A percentile compares a stretch with the other conserved stretches of the same genome.
These are phyloP conservation scores for Cryptococcus sp. DNA, from an alignment of 1,284 basidiomycete genomes.

Conservation along the genomic window DNA sequence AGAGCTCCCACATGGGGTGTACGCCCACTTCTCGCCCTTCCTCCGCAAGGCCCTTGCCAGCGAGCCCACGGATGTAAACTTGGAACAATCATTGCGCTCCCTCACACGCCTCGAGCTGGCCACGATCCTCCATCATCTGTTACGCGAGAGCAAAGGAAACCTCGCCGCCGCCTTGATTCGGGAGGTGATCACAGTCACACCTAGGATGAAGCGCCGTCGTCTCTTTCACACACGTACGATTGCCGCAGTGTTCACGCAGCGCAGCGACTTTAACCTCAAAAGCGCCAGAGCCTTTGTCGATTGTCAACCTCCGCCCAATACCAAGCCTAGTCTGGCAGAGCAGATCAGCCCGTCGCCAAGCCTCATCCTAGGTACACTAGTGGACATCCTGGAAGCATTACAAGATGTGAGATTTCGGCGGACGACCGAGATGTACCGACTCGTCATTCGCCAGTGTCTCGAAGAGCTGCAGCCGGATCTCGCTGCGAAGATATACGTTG, in stretches of 20 bases:
- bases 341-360: slow-evolving; percentile 12
- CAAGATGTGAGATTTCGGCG: slow-evolving; percentile 38
- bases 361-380: slow-evolving; percentile 13
- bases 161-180: slow-evolving; percentile 16
- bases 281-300: not conserved
- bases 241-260: slow-evolving; percentile 5
- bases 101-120: slow-evolving; percentile 32
- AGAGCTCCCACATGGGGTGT: not conserved
- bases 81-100: not conserved
- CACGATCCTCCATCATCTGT: slow-evolving; percentile 32
- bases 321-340: slow-evolving; percentile 21
- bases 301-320: not conserved
- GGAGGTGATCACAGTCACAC: slow-evolving; percentile 4
- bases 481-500: slow-evolving; percentile 50
- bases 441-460: slow-evolving; percentile 33
- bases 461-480: slow-evolving; percentile 35
- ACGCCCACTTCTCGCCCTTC: slow-evolving; percentile 15
- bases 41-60: not conserved
- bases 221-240: slow-evolving; percentile 11
- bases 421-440: slow-evolving; percentile 32
- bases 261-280: slow-evolving; percentile 4
- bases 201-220: slow-evolving; percentile 9
- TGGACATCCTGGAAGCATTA: slow-evolving; percentile 32
- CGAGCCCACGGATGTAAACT: not conserved
- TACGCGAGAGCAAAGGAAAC: slow-evolving; percentile 23